Base-by-base conservation (phyloP, 2,329 filamentous ascomycete genomes). In the Aspergillus chevalieri region DNA sequence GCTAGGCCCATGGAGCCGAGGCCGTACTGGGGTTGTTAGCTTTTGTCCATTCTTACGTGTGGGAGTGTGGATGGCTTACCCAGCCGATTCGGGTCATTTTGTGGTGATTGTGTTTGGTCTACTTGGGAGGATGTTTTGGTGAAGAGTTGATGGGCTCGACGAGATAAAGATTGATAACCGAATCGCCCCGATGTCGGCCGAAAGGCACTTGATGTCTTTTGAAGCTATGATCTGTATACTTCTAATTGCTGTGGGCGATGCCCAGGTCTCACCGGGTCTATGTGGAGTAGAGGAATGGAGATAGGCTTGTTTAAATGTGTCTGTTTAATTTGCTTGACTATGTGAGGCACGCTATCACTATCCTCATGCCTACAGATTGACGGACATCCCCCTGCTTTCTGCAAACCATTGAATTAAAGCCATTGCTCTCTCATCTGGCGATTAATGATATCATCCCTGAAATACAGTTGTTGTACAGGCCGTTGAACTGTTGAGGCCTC, bases 1-100 rank as follows among this genome's bases (percentile, higher is more conserved):
- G 66, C 68, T 14, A 70, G 66, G 52, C 71, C 71, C 71, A 74
- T 74, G 30, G 71, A 74, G 36, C 71, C 71, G 46, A 74, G 69
- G 52, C 71, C 71, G 58, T 69, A 69, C 66, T 69, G 48, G 9
- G 6, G 26, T 10, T 19, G 38, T 54, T 53, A 53, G 46, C 47
- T 24, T 9, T 43, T 36, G 22, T 24, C 43, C 6, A 2, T 7
- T 41, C 21, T 26, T 41, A 15, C 6, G 48, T 39, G 17, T 6
- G 48, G 3, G 3, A 22, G 5, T 10, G 19, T 39, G 10, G 22
- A n/a, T 17, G 36, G 51, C 58, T 51, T 54, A 66, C 67, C 67
- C 67, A 69, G 52, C 67, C 67, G 48, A 69, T 66, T 54, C 65
- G 65, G 47, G 57, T 49, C 65, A 67, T 66, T 14, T 39, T 58